Conservation (phyloP, 2,329 filamentous ascomycete genomes). For the Ilyonectria destructans region DNA sequence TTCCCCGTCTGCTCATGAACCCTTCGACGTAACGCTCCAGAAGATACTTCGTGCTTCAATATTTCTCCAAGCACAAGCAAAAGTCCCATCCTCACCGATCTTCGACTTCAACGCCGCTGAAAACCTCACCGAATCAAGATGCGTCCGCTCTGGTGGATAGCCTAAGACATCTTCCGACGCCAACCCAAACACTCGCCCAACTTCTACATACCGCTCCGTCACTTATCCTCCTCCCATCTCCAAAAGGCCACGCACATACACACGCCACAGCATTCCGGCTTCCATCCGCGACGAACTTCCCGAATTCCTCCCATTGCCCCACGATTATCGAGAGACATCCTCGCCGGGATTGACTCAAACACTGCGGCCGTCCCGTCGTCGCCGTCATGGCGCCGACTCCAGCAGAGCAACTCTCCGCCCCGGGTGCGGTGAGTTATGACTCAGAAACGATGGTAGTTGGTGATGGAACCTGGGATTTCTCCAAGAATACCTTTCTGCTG, state of each 20-base stretch:
- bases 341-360: constrained; percentile 42
- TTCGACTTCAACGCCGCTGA: neutral
- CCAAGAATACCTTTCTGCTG: constrained; percentile 83
- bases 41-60: constrained; percentile 13
- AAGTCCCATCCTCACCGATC: neutral
- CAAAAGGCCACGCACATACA: neutral
- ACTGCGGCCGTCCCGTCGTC: constrained; percentile 52
- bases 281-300: constrained; percentile 5
- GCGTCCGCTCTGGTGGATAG: constrained; percentile 25
- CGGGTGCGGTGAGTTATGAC: constrained; percentile 81
- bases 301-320: neutral
- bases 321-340: constrained; percentile 27
- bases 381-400: constrained; percentile 74
- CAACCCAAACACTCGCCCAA: constrained; percentile 8
- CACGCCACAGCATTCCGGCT: constrained; percentile 32
- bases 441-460: constrained; percentile 84
- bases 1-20: constrained; percentile 18
- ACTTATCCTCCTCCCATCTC: constrained; percentile 5
- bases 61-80: neutral
- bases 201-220: neutral
- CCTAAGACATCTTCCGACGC: constrained; percentile 19
- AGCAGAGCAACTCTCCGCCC: constrained; percentile 74
- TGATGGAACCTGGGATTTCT: constrained; percentile 88
- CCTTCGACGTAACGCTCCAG: constrained; percentile 4
- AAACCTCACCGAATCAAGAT: constrained; percentile 20